These are phyloP conservation scores for Nicotiana otophora DNA, from an alignment of 257 asterid species.

Conservation along the genomic window DNA sequence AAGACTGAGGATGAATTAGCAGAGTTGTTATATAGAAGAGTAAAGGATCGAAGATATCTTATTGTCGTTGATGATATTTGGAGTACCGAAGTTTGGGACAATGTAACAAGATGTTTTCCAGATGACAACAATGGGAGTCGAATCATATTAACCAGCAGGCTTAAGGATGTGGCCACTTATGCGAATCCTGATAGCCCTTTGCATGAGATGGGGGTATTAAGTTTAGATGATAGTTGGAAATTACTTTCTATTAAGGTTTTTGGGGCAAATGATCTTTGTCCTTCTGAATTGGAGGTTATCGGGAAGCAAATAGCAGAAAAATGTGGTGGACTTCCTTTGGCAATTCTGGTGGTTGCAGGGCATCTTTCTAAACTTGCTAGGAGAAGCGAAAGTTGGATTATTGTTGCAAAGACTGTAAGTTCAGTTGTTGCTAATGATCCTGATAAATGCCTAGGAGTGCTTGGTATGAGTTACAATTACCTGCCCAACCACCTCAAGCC, in stretches of 20 bases:
- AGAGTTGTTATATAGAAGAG: conserved; percentile 18
- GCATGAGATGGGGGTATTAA: conserved; percentile 26
- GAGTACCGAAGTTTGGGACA: conserved; percentile 22
- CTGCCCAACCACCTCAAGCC: conserved; percentile 27
- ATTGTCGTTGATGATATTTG: conserved; percentile 36
- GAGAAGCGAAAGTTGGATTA: conserved; percentile 20
- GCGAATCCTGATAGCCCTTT: conserved; percentile 14
- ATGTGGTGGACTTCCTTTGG: conserved; percentile 39
- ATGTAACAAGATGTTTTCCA: conserved; percentile 29
- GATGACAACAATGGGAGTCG: conserved; percentile 32
- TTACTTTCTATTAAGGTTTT: conserved; percentile 25
- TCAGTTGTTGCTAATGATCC: conserved; percentile 19
- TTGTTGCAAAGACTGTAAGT: conserved; percentile 17
- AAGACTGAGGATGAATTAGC: conserved; percentile 23
- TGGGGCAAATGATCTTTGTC: conserved; percentile 12
- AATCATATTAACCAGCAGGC: conserved; percentile 32
- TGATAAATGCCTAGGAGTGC: conserved; percentile 18
- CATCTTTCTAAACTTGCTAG: conserved; percentile 18
- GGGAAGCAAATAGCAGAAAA: conserved; percentile 28
- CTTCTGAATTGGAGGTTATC: conserved; percentile 21
- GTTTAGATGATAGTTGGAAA: conserved; percentile 32
- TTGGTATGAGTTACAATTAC: conserved; percentile 29
- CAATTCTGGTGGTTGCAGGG: conserved; percentile 36
- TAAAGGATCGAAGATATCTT: conserved; percentile 30
- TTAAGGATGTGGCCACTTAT: conserved; percentile 16